Evolutionary conservation across 2,329 filamentous ascomycete species (phyloP), one percentile per base, ranked within the genome.

Genomic region (Talaromyces sp.): DNA sequence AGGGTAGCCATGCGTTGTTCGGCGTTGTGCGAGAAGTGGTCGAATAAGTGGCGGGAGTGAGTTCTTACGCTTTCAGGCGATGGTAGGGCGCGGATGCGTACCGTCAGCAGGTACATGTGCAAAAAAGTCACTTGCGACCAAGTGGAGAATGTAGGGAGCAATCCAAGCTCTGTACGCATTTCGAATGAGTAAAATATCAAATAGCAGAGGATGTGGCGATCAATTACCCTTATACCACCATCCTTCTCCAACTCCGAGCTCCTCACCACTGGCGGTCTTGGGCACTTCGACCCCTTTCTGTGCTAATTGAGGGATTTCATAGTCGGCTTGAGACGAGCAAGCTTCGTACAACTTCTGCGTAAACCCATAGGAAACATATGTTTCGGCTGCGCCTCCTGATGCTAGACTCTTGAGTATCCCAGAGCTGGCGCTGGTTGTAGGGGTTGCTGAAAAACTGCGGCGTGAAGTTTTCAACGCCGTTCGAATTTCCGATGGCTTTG

Each of bases 121-220:
- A 99, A 84, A 83, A 96, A 96, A 39, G 93, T 95, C 50, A 98
- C 88, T 77, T 98, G 93, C 21, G 92, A 91, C 95, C 95, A 99
- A 62, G 91, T 93, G 73, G 88, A 93, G 77, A 99, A 99, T 0
- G 92, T 98, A 0, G 92, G 91, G 35, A 85, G 83, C 18, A 99
- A 85, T 28, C 85, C 85, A 66, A 96, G 86, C 58, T 88, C 91
- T 96, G 70, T 14, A 61, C 1, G 0, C 39, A 7, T 6, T n/a
- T 12, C 16, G 33, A 14, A 23, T 54, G 12, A 54, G 50, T 23
- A 35, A 54, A 50, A 2, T 3, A 9, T 28, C 46, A 31, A 1
- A 33, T 21, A 23, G 5, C 2, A 14, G 37, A 50, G 59, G 9
- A 18, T n/a, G 11, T 25, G n/a, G 31, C 28, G 3, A 42, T 64